Percentiles rank a stretch among this genome's conserved stretches.
phyloP scores from a whole-genome alignment of 345 rosid genomes.

The Gossypium australe region DNA sequence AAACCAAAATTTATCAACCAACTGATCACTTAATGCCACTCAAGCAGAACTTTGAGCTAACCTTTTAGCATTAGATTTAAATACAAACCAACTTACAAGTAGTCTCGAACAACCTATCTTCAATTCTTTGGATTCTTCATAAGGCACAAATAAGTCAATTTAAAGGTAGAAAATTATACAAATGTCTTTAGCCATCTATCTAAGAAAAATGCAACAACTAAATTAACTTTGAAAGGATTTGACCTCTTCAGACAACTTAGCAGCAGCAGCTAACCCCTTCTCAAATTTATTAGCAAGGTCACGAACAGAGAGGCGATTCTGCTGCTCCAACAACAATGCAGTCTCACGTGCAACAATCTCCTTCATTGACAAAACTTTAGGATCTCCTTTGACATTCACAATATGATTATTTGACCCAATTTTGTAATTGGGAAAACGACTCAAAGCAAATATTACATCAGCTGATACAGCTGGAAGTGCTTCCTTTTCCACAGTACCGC shows the following conservation, averaged over 20 bases:
- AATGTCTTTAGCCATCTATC: not conserved
- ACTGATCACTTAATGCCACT: not conserved
- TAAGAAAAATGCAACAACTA: not conserved
- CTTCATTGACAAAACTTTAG: conserved; percentile 76
- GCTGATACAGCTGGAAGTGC: conserved; percentile 69
- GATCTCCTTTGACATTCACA: conserved; percentile 62
- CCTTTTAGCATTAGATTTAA: conserved; percentile 28
- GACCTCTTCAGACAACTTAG: conserved; percentile 94
- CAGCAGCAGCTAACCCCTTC: conserved; percentile 91
- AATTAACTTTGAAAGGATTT: conserved; percentile 13
- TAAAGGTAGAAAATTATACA: not conserved
- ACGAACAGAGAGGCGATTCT: conserved; percentile 90
- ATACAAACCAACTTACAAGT: not conserved
- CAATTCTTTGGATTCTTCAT: not conserved
- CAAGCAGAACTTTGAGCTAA: conserved; percentile 68
- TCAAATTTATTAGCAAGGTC: conserved; percentile 94
- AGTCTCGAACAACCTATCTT: not conserved
- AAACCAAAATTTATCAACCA: not conserved
- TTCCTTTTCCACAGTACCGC: conserved; percentile 55
- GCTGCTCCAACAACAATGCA: conserved; percentile 82
- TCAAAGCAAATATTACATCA: conserved; percentile 77
- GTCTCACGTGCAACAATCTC: conserved; percentile 94
- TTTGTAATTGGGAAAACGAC: conserved; percentile 79
- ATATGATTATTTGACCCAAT: conserved; percentile 78
- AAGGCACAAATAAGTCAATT: not conserved